These are phyloP conservation scores for Fusarium chaquense DNA, from an alignment of 2,329 filamentous ascomycete species.

Conservation along the genomic window DNA sequence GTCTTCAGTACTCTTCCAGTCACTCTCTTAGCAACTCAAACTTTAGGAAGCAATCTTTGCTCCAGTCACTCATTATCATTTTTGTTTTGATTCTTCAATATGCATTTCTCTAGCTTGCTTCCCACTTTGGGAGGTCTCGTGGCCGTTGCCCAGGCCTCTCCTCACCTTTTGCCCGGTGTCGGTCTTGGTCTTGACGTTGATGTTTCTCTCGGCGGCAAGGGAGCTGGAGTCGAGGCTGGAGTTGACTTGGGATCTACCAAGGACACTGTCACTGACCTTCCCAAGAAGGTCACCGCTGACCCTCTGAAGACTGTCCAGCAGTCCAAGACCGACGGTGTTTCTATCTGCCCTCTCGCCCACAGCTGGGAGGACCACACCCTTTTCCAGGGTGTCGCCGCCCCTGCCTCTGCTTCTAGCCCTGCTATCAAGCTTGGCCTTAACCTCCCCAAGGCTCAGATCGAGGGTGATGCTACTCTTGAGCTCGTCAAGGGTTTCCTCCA, in stretches of 20 bases:
- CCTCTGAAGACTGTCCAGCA: background rate
- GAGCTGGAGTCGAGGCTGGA: background rate
- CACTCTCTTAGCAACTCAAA: constrained; percentile 31
- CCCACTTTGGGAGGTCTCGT: constrained; percentile 35
- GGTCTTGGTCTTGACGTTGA: constrained; percentile 9
- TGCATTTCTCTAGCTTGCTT: constrained; percentile 37
- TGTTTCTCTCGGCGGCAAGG: constrained; percentile 7
- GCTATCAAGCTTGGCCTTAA: constrained; percentile 44
- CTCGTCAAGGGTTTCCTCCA: constrained; percentile 57
- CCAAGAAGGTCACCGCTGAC: background rate
- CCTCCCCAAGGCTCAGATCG: constrained; percentile 55
- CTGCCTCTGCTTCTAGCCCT: constrained; percentile 32
- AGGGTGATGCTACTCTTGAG: constrained; percentile 60
- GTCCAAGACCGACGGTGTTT: constrained; percentile 1
- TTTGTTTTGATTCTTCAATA: constrained; percentile 26
- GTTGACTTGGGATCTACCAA: background rate
- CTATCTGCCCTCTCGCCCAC: constrained; percentile 28
- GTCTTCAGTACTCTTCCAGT: constrained; percentile 26
- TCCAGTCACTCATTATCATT: constrained; percentile 43
- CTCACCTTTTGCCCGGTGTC: constrained; percentile 24
- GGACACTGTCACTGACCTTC: background rate
- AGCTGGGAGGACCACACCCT: constrained; percentile 34
- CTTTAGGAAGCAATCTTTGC: constrained; percentile 30
- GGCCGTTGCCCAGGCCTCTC: constrained; percentile 37
- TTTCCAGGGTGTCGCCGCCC: constrained; percentile 36